Conservation (phyloP, 371 early-diverging fungal species). For the Phascolomyces articulosus region DNA sequence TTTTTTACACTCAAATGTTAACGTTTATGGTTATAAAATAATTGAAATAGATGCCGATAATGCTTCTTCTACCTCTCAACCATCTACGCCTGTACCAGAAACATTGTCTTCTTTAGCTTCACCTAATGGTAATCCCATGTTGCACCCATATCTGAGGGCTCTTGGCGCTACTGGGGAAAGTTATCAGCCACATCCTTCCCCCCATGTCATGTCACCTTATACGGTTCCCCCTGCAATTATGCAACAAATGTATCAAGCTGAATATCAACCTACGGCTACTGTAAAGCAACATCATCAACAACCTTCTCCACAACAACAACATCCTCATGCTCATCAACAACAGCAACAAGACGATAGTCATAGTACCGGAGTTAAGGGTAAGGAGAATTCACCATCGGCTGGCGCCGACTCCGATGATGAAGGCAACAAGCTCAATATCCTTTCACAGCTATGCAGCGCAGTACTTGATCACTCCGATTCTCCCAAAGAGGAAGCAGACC, state of each 20-base stretch:
- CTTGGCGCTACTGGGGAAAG: neutral
- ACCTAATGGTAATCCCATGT: constrained; percentile 2
- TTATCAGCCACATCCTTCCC: neutral
- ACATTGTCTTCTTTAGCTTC: constrained; percentile 3
- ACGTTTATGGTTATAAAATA: neutral
- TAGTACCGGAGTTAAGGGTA: constrained; percentile 1
- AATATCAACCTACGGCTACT: neutral
- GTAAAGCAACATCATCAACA: constrained; percentile 2
- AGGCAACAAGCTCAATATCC: constrained; percentile 47
- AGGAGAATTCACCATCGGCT: constrained; percentile 14
- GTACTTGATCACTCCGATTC: constrained; percentile 42
- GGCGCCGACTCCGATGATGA: constrained; percentile 45
- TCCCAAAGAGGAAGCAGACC: constrained; percentile 11
- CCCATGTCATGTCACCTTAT: constrained; percentile 15
- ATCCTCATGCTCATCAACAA: constrained; percentile 10
- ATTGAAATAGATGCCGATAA: neutral
- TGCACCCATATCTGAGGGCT: constrained; percentile 7
- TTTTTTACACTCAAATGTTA: no score
- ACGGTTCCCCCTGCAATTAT: constrained; percentile 16
- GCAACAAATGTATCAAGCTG: constrained; percentile 15
- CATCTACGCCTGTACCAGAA: constrained; percentile 9
- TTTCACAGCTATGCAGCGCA: constrained; percentile 53
- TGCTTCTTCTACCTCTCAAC: constrained; percentile 5
- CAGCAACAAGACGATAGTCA: neutral
- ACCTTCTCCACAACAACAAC: constrained; percentile 6